A percentile compares a stretch with the other conserved stretches of the same genome.
Evolutionary conservation across 192 early-diverging fungal species (phyloP).

Genomic region (Backusella liffmaniae): DNA sequence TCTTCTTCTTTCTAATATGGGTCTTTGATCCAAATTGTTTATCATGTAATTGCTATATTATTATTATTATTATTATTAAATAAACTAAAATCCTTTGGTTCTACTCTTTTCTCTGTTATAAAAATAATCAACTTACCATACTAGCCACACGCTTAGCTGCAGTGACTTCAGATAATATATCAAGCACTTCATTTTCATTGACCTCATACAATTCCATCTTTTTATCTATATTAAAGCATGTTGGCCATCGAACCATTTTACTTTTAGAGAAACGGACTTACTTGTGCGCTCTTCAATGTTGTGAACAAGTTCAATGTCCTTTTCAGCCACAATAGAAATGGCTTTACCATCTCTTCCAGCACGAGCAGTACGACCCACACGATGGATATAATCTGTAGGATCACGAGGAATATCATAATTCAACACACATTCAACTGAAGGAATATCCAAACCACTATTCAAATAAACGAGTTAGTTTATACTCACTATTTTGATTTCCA

Average conservation of each 20-base stretch:
- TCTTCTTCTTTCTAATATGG: conserved; percentile 65
- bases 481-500: too few relatives aligned
- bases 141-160: conserved; percentile 86
- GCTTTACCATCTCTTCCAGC: conserved; percentile 91
- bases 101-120: not conserved
- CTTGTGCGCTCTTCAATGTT: conserved; percentile 87
- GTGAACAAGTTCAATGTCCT: conserved; percentile 83
- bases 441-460: conserved; percentile 93
- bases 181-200: conserved; percentile 81
- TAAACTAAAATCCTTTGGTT: not conserved
- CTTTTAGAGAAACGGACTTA: conserved; percentile 29
- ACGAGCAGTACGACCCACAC: conserved; percentile 97
- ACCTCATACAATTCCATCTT: conserved; percentile 78
- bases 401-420: conserved; percentile 96
- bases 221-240: conserved; percentile 50
- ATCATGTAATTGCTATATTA: conserved; percentile 49
- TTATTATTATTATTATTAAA: not conserved
- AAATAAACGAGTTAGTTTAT: too few relatives aligned
- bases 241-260: too few relatives aligned
- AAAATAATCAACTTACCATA: conserved; percentile 55
- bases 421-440: conserved; percentile 86
- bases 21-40: conserved; percentile 49
- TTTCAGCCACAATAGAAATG: conserved; percentile 82
- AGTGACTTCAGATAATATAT: conserved; percentile 80
- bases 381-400: conserved; percentile 96